A percentile compares a stretch with the other conserved stretches of the same genome.
These are phyloP conservation scores for Candida oleophila DNA, from an alignment of 805 yeast genomes.

Conservation along the genomic window DNA sequence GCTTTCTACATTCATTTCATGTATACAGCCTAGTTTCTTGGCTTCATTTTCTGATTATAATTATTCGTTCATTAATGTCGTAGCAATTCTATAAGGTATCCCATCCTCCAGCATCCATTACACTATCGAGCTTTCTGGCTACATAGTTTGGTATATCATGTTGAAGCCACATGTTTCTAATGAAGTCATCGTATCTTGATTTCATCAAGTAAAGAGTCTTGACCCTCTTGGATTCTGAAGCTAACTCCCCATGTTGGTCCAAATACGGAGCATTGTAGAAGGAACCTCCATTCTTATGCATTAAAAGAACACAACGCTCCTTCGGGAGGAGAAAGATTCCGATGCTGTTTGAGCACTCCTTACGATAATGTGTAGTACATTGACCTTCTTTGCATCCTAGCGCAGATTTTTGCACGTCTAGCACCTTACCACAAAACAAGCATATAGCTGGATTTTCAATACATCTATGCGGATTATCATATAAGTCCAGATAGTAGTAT, in stretches of 20 bases:
- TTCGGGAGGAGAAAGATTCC: conserved; percentile 77
- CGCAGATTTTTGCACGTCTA: conserved; percentile 64
- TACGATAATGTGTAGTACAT: conserved; percentile 68
- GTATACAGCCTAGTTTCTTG: too few relatives aligned
- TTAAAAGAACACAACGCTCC: conserved; percentile 58
- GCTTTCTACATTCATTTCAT: too few relatives aligned
- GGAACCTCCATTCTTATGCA: conserved; percentile 78
- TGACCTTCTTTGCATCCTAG: conserved; percentile 64
- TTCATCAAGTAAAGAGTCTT: conserved; percentile 68
- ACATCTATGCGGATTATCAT: conserved; percentile 33
- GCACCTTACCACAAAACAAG: conserved; percentile 70
- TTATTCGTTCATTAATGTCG: background rate
- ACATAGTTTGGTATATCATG: conserved; percentile 76
- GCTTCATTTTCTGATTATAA: too few relatives aligned
- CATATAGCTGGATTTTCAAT: conserved; percentile 82
- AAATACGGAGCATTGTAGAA: conserved; percentile 81
- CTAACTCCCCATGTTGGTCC: conserved; percentile 83
- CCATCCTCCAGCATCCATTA: conserved; percentile 93
- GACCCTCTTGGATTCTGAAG: conserved; percentile 68
- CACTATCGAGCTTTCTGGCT: conserved; percentile 76
- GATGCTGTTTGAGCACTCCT: conserved; percentile 60
- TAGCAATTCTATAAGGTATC: conserved; percentile 56
- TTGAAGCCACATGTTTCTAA: conserved; percentile 69
- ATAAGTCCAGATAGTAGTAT: conserved; percentile 46
- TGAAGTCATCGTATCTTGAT: conserved; percentile 63